Evolutionary conservation across 345 rosid species (phyloP).

Genomic region (Salix arbutifolia): DNA sequence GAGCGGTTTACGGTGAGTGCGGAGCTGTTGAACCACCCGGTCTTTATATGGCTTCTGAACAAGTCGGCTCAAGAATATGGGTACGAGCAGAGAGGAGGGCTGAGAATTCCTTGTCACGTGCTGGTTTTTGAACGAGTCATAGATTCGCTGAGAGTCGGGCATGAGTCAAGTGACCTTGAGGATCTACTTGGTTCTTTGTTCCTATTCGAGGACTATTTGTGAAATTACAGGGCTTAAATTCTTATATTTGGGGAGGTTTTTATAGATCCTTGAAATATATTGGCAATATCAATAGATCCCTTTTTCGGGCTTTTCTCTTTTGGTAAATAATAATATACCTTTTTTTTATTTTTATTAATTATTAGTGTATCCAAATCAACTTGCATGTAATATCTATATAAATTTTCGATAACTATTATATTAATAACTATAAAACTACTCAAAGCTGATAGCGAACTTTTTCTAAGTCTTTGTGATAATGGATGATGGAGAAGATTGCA

Average conservation of each 20-base stretch:
- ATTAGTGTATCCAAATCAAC: too few relatives aligned
- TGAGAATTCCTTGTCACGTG: conserved; percentile 87
- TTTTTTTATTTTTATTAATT: too few relatives aligned
- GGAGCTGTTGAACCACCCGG: conserved; percentile 82
- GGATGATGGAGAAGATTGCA: too few relatives aligned
- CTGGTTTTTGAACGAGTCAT: conserved; percentile 70
- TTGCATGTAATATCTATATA: too few relatives aligned
- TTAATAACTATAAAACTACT: too few relatives aligned
- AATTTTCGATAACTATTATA: too few relatives aligned
- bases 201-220: background rate
- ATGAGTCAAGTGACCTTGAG: conserved; percentile 48
- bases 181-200: conserved; percentile 25
- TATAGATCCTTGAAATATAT: background rate
- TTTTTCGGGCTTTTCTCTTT: background rate
- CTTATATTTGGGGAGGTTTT: background rate
- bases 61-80: conserved; percentile 92
- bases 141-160: conserved; percentile 79
- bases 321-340: background rate
- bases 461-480: too few relatives aligned
- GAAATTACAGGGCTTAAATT: background rate
- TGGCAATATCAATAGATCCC: background rate
- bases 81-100: conserved; percentile 85
- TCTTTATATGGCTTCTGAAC: conserved; percentile 62
- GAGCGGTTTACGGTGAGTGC: conserved; percentile 84
- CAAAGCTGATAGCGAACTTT: too few relatives aligned